phyloP scores from a whole-genome alignment of 2,329 filamentous ascomycete species.

The Trichophyton schoenleinii region DNA sequence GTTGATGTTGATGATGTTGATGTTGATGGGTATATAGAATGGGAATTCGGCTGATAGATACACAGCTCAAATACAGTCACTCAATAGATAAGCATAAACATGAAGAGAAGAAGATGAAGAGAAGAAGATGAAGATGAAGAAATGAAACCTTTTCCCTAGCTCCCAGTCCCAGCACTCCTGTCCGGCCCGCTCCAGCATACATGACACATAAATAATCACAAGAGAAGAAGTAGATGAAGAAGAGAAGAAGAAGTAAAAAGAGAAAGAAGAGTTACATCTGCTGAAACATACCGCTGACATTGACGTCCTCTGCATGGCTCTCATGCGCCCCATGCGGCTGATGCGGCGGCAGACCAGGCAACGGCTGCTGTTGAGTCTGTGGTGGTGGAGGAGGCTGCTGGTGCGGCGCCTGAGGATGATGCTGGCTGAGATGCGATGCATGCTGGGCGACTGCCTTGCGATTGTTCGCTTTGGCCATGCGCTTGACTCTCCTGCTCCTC shows the following conservation, averaged over 20 bases:
- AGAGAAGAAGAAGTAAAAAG: slow-evolving; percentile 9
- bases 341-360: slow-evolving; percentile 45
- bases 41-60: slow-evolving; percentile 12
- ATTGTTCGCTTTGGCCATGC: slow-evolving; percentile 92
- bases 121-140: no score
- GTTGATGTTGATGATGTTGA: neutral
- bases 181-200: slow-evolving; percentile 9
- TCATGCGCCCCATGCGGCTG: slow-evolving; percentile 58
- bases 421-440: slow-evolving; percentile 53
- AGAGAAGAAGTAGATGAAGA: slow-evolving; percentile 4
- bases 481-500: slow-evolving; percentile 77
- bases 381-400: neutral
- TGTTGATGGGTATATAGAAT: neutral
- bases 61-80: slow-evolving; percentile 7
- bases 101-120: no score
- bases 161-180: neutral
- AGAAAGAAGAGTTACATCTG: slow-evolving; percentile 55
- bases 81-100: no score
- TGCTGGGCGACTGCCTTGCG: slow-evolving; percentile 59
- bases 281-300: slow-evolving; percentile 96
- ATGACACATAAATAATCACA: slow-evolving; percentile 15
- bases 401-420: slow-evolving; percentile 17
- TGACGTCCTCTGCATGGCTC: slow-evolving; percentile 52
- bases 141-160: neutral
- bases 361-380: slow-evolving; percentile 6